Conservation (phyloP, 2,329 filamentous ascomycete genomes). For the Chrysoporthe austroafricana region DNA sequence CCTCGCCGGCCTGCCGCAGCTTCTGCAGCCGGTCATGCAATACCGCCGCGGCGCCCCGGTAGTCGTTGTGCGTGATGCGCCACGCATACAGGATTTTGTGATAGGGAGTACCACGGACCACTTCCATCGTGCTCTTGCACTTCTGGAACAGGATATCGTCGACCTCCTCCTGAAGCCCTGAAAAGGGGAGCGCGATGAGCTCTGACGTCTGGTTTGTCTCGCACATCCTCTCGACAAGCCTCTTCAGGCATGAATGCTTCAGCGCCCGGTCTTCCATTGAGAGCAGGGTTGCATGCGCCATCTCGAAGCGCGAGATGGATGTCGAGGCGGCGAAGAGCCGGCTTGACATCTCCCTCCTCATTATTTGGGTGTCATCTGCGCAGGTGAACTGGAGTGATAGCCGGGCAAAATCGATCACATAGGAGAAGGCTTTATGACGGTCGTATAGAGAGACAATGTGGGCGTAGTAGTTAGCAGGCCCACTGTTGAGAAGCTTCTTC, state of each 20-base stretch:
- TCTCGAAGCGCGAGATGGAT: slow-evolving; percentile 77
- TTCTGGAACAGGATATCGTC: slow-evolving; percentile 77
- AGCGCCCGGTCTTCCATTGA: slow-evolving; percentile 73
- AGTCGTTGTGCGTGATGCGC: slow-evolving; percentile 82
- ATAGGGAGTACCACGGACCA: slow-evolving; percentile 70
- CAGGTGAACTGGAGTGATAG: slow-evolving; percentile 70
- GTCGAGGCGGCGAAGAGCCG: slow-evolving; percentile 84
- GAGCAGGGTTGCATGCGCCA: slow-evolving; percentile 79
- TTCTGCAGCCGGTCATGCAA: slow-evolving; percentile 67
- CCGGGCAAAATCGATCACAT: slow-evolving; percentile 81
- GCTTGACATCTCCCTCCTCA: slow-evolving; percentile 74
- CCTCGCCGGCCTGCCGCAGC: slow-evolving; percentile 61
- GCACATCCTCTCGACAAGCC: slow-evolving; percentile 71
- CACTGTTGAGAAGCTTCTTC: slow-evolving; percentile 69
- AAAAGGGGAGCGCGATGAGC: slow-evolving; percentile 78
- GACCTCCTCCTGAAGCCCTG: slow-evolving; percentile 75
- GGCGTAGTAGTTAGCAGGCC: slow-evolving; percentile 81
- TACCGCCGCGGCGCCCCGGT: slow-evolving; percentile 74
- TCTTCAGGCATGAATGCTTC: slow-evolving; percentile 71
- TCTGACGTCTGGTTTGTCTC: slow-evolving; percentile 67
- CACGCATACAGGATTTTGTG: slow-evolving; percentile 92
- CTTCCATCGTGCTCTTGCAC: slow-evolving; percentile 70
- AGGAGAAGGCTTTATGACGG: slow-evolving; percentile 73
- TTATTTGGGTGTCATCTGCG: slow-evolving; percentile 39
- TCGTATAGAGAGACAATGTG: slow-evolving; percentile 87